Base-by-base conservation (phyloP, 805 yeast genomes). In the Naumovozyma castellii region DNA sequence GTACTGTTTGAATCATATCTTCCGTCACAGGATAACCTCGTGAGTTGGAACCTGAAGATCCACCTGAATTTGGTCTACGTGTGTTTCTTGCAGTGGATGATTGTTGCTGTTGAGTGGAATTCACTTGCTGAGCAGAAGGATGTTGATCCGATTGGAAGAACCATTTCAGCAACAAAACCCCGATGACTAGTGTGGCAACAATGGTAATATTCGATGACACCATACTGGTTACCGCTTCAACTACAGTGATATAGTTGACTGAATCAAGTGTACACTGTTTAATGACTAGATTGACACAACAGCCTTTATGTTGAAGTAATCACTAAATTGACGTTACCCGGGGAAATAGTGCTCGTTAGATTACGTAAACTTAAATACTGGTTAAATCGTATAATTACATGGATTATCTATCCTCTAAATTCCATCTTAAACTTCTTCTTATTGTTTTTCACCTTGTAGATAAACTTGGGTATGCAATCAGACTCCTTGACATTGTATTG, bases 1-100 rank as follows among this genome's bases (percentile, higher is more conserved):
- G 84, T 2, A 90, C 96, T 0, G 84, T 79, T 46, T 82, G 90
- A 34, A 90, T 69, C 97, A 90, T 90, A 41, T 73, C 75, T 3
- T 66, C 67, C 2, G 80, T 77, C 17, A 81, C 78, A 10, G 27
- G 27, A 22, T 22, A 22, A 6, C 27, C 10, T 22, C 27, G 6
- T 10, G 27, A 22, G 6, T n/a, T n/a, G n/a, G n/a, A n/a, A n/a
- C n/a, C n/a, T n/a, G n/a, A n/a, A n/a, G n/a, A 14, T 32, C 35
- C 18, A 32, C 45, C n/a, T n/a, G n/a, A n/a, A n/a, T n/a, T n/a
- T n/a, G n/a, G n/a, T n/a, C n/a, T n/a, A n/a, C n/a, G n/a, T n/a
- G n/a, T 41, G 81, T 69, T 36, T 70, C 62, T 25, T 42, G 28
- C n/a, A 29, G 51, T 36, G 27, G 10, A 22, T 10, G 27, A 22